Percentiles rank a stretch among this genome's conserved stretches.
Evolutionary conservation across 495 filamentous ascomycete genomes (phyloP).

Genomic region (Cryomyces minteri): DNA sequence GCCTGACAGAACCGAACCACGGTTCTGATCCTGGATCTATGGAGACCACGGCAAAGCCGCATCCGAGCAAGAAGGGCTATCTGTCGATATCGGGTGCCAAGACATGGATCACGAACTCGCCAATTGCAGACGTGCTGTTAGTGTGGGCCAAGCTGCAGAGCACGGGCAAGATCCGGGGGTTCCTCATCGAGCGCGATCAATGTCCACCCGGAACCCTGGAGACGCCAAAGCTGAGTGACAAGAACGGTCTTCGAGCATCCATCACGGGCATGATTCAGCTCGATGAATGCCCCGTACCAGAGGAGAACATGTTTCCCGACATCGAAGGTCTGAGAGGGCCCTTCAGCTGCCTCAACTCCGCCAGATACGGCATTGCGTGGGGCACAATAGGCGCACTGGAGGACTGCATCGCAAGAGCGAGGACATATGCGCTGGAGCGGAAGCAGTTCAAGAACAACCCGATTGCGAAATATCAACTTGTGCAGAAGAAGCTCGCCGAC

Average conservation of each 20-base stretch:
- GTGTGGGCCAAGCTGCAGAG: constrained; percentile 88
- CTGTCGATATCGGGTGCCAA: constrained; percentile 70
- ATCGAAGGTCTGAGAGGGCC: constrained; percentile 78
- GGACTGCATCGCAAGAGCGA: constrained; percentile 64
- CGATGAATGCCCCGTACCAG: constrained; percentile 72
- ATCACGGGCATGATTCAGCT: constrained; percentile 98
- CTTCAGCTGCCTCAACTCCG: constrained; percentile 87
- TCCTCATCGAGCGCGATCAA: constrained; percentile 63
- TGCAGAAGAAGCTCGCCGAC: constrained; percentile 95
- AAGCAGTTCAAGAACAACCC: constrained; percentile 96
- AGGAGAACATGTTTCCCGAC: constrained; percentile 85
- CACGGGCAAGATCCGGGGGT: constrained; percentile 90
- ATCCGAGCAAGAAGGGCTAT: constrained; percentile 75
- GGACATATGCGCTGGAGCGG: constrained; percentile 74
- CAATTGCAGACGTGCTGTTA: constrained; percentile 76
- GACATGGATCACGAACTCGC: constrained; percentile 98
- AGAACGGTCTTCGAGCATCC: constrained; percentile 80
- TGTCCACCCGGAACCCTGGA: constrained; percentile 78
- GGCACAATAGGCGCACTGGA: constrained; percentile 87
- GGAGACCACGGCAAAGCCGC: constrained; percentile 75
- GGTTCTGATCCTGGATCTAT: constrained; percentile 92
- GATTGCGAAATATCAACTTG: constrained; percentile 90
- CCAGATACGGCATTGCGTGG: constrained; percentile 83
- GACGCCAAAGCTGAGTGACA: constrained; percentile 87
- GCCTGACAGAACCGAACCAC: constrained; percentile 93